Evolutionary conservation across 768 basidiomycete species (phyloP).

Genomic region (Boletus tomentosulus): DNA sequence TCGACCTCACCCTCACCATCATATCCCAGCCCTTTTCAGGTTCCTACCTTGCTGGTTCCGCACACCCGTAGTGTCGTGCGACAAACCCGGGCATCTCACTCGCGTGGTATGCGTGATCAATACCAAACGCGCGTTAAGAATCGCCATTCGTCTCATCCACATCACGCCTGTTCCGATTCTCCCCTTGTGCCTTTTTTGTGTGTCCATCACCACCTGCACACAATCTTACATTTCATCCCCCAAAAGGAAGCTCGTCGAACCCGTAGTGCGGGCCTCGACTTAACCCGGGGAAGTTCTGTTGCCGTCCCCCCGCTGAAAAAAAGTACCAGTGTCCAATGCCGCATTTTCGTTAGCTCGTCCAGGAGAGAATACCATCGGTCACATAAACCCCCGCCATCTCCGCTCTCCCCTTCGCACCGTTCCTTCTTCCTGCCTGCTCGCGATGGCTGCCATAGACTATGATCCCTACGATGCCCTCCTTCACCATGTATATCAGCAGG

Average conservation of each 20-base stretch:
- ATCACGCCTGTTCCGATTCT: not conserved
- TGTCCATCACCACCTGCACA: not conserved
- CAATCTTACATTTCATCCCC: not conserved
- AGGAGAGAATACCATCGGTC: conserved; percentile 1
- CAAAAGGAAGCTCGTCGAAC: conserved; percentile 11
- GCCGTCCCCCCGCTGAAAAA: not conserved
- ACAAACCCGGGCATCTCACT: not conserved
- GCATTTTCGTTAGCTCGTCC: not conserved
- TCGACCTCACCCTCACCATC: not conserved
- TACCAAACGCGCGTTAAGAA: not conserved
- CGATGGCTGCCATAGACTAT: conserved; percentile 55
- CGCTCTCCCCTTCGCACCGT: conserved; percentile 2
- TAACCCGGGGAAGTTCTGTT: not conserved
- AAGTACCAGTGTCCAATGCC: not conserved
- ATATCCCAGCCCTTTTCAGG: not conserved
- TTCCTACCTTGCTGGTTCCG: too few relatives aligned
- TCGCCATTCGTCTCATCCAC: not conserved
- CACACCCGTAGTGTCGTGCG: too few relatives aligned
- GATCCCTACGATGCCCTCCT: conserved; percentile 77
- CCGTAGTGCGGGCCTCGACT: conserved; percentile 3
- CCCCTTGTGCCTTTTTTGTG: conserved; percentile 13
- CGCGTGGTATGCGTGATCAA: not conserved
- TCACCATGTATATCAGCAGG: conserved; percentile 75
- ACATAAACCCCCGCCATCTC: not conserved
- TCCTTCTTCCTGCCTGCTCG: not conserved